Evolutionary conservation across 768 basidiomycete genomes (phyloP).

Genomic region (Termitomyces sp.): DNA sequence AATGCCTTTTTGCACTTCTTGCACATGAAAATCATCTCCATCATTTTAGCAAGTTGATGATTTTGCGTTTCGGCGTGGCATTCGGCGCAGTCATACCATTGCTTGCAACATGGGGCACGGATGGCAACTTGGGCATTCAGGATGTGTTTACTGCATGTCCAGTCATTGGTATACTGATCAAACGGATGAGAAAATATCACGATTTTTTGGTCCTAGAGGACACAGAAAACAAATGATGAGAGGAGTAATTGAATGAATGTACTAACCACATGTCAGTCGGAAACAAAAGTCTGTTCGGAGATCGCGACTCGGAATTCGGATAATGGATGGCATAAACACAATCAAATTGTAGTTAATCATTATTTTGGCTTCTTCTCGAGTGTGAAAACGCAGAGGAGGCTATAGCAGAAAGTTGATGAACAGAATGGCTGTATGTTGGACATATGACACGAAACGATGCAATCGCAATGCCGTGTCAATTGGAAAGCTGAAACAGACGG

Average conservation of each 20-base stretch:
- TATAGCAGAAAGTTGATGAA: neutral
- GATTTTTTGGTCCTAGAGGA: neutral
- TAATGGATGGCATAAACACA: neutral
- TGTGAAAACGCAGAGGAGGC: neutral
- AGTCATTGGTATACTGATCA: constrained; percentile 19
- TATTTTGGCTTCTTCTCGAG: neutral
- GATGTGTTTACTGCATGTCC: constrained; percentile 78
- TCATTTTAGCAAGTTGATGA: constrained; percentile 68
- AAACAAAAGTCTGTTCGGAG: neutral
- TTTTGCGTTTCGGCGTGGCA: constrained; percentile 86
- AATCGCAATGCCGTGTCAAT: neutral
- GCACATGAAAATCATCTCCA: constrained; percentile 57
- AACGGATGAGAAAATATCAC: constrained; percentile 11
- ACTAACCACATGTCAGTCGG: constrained; percentile 14
- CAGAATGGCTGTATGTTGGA: neutral
- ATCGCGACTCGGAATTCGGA: constrained; percentile 6
- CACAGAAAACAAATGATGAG: neutral
- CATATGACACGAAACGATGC: neutral
- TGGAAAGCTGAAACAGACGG: neutral
- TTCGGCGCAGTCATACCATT: constrained; percentile 96
- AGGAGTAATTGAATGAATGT: neutral
- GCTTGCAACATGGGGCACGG: constrained; percentile 95
- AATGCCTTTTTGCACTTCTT: constrained; percentile 83
- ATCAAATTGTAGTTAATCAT: neutral
- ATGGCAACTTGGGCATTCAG: constrained; percentile 96